Evolutionary conservation across 495 filamentous ascomycete species (phyloP).

Genomic region (Penicillium chermesinum): DNA sequence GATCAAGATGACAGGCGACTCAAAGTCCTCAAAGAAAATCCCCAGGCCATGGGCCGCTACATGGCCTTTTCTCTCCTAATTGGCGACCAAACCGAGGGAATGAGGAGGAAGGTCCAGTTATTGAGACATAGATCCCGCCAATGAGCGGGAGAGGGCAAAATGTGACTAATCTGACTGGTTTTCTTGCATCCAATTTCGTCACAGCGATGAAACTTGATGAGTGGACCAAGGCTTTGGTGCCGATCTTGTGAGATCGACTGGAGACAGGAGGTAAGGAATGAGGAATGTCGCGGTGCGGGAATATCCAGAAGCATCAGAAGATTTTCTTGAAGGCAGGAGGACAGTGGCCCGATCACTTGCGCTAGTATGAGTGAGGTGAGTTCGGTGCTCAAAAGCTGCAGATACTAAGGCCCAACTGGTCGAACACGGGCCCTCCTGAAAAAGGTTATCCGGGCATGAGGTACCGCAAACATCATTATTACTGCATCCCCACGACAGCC

Average conservation of each 20-base stretch:
- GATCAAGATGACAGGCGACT: too few relatives aligned
- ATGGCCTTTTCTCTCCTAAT: conserved; percentile 1
- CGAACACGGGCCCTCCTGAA: not conserved
- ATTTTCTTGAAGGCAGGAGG: not conserved
- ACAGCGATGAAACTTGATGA: too few relatives aligned
- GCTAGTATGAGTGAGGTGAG: not conserved
- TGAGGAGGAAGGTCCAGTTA: conserved; percentile 1
- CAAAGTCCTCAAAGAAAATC: too few relatives aligned
- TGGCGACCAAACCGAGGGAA: too few relatives aligned
- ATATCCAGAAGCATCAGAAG: too few relatives aligned
- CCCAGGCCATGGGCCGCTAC: conserved; percentile 1
- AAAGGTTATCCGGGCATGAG: not conserved
- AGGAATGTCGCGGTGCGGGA: too few relatives aligned
- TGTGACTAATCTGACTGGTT: conserved; percentile 12
- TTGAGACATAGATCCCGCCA: not conserved
- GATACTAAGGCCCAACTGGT: too few relatives aligned
- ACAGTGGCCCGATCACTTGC: not conserved
- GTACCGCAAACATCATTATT: conserved; percentile 13
- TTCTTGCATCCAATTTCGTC: conserved; percentile 27
- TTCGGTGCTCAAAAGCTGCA: not conserved
- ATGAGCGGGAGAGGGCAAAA: conserved; percentile 2
- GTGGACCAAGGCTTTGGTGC: too few relatives aligned
- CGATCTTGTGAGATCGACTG: not conserved
- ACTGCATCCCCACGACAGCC: too few relatives aligned
- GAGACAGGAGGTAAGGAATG: not conserved